These are phyloP conservation scores for Candolleomyces efflorescens DNA, from an alignment of 768 basidiomycete species.

Conservation along the genomic window DNA sequence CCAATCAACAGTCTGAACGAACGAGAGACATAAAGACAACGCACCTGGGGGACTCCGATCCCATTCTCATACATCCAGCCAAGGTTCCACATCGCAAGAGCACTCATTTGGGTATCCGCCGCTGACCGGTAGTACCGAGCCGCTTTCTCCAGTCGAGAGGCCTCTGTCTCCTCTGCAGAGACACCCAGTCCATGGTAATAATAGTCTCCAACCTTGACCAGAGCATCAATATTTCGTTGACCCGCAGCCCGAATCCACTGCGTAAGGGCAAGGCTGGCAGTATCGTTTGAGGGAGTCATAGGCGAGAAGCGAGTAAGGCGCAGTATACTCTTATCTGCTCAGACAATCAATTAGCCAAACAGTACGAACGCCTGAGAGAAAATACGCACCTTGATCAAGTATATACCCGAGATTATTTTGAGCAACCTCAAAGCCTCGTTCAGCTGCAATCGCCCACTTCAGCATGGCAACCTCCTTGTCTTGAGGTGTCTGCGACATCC, in stretches of 20 bases:
- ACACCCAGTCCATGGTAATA: constrained; percentile 91
- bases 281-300: constrained; percentile 72
- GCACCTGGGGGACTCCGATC: constrained; percentile 81
- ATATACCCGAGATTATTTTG: constrained; percentile 95
- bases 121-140: constrained; percentile 94
- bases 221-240: constrained; percentile 92
- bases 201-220: constrained; percentile 98
- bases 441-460: constrained; percentile 93
- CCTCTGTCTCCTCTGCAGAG: constrained; percentile 54
- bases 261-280: constrained; percentile 78
- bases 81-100: constrained; percentile 96
- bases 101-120: constrained; percentile 87
- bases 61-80: constrained; percentile 99
- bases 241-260: constrained; percentile 95
- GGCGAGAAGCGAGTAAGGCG: constrained; percentile 66
- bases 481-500: constrained; percentile 64
- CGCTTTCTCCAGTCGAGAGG: constrained; percentile 77
- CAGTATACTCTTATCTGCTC: constrained; percentile 71
- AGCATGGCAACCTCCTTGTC: constrained; percentile 84
- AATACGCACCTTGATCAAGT: constrained; percentile 76
- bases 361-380: not conserved
- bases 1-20: not conserved
- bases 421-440: constrained; percentile 86
- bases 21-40: too few relatives aligned
- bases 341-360: not conserved